Evolutionary conservation across 148 eudicot genomes (phyloP).

Genomic region (Vaccinium darrowii): DNA sequence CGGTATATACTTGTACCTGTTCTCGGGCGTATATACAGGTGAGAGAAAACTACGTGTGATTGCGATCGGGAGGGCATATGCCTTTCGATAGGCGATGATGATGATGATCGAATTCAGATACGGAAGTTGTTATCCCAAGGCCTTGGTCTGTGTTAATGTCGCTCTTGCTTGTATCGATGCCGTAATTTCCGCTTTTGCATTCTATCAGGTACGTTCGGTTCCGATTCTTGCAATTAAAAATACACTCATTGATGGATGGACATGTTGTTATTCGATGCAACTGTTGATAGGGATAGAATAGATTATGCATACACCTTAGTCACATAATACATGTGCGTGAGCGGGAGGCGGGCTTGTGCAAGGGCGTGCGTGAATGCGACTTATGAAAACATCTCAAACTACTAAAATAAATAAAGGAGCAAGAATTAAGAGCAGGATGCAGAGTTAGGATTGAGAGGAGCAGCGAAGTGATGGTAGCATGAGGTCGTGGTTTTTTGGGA

Average conservation of each 20-base stretch:
- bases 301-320: neutral
- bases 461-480: neutral
- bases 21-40: neutral
- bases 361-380: neutral
- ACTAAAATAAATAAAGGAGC: neutral
- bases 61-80: neutral
- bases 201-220: conserved; percentile 52
- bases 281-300: neutral
- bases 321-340: neutral
- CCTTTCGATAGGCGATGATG: neutral
- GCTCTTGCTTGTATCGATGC: conserved; percentile 56
- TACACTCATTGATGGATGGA: neutral
- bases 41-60: neutral
- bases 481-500: neutral
- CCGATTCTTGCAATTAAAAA: neutral
- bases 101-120: conserved; percentile 57
- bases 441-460: neutral
- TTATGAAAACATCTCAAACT: neutral
- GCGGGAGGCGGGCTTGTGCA: neutral
- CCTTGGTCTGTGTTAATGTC: conserved; percentile 44
- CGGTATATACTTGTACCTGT: neutral
- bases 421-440: neutral
- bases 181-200: conserved; percentile 58
- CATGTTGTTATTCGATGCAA: neutral
- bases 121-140: conserved; percentile 47